Evolutionary conservation across 768 basidiomycete genomes (phyloP), one percentile per base, ranked within the genome.

Genomic region (Fistulinella prunicolor): DNA sequence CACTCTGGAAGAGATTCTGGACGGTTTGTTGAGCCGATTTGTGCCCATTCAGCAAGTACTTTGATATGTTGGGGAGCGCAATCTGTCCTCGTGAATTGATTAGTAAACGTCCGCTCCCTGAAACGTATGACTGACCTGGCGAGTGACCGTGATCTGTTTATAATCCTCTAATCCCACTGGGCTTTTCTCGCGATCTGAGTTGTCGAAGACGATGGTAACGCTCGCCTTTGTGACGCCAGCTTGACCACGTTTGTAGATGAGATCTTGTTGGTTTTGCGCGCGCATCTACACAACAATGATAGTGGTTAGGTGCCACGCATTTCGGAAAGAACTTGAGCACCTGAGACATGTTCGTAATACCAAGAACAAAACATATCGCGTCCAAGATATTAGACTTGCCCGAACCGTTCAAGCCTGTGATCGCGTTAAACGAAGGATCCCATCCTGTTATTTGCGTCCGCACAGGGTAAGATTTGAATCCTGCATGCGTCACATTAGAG

Each of bases 351-450:
- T 97, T 98, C 2, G 94, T 98, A 56, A 98, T 90, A 14, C 96
- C 96, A 17, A 99, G 78, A 14, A 97, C 96, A 65, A 99, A 99
- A 70, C 94, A 96, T 69, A 98, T 98, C 50, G 96, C 94, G 74
- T 99, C 96, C 54, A 99, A 82, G 60, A 99, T 98, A 73, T 99
- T 99, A 50, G 94, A 96, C 74, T 99, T 98, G 58, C 95, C 95
- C 0, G 93, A 95, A 3, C 92, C 93, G 73, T 93, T 93, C 56
- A 91, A 80, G 38, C 94, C 94, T 5, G 93, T 96, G 70, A 99
- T 98, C 5, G 96, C 96, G 66, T 98, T 98, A 80, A 99, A 99
- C 4, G 92, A 95, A 6, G 90, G 71, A 64, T 98, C 95, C 93
- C 96, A 99, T 52, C 94, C 95, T 0, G 86, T 86, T 52, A 99